These are phyloP conservation scores for Backusella morwellensis DNA, from an alignment of 192 early-diverging fungal species.

Conservation along the genomic window DNA sequence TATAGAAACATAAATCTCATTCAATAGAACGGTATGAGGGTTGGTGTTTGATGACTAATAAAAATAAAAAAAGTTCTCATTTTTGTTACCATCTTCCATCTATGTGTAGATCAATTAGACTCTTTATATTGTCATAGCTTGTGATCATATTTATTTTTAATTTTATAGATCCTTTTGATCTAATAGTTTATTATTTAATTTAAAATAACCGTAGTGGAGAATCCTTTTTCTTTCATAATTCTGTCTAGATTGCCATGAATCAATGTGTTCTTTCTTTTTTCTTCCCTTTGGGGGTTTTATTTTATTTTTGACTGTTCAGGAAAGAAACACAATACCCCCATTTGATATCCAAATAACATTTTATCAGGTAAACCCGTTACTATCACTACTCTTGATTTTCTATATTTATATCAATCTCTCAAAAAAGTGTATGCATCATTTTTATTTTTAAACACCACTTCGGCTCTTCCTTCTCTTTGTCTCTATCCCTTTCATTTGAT, in stretches of 20 bases:
- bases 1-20: not conserved
- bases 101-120: not conserved
- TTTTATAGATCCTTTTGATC: not conserved
- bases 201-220: not conserved
- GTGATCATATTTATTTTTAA: slow-evolving; percentile 8
- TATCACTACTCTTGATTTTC: not conserved
- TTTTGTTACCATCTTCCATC: not conserved
- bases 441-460: not conserved
- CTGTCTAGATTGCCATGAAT: not conserved
- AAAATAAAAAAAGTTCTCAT: not conserved
- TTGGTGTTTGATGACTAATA: not conserved
- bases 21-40: not conserved
- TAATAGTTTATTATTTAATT: not conserved
- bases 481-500: not conserved
- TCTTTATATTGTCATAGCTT: not conserved
- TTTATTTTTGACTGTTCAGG: not conserved
- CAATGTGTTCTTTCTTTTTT: not conserved
- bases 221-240: not conserved
- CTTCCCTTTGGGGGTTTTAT: not conserved
- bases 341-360: not conserved
- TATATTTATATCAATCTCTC: not conserved
- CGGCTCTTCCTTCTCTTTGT: not conserved
- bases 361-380: not conserved
- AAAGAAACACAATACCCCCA: not conserved
- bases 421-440: not conserved